Evolutionary conservation across 2,329 filamentous ascomycete species (phyloP), one percentile per base, ranked within the genome.

Genomic region (Achaetomium macrosporum): DNA sequence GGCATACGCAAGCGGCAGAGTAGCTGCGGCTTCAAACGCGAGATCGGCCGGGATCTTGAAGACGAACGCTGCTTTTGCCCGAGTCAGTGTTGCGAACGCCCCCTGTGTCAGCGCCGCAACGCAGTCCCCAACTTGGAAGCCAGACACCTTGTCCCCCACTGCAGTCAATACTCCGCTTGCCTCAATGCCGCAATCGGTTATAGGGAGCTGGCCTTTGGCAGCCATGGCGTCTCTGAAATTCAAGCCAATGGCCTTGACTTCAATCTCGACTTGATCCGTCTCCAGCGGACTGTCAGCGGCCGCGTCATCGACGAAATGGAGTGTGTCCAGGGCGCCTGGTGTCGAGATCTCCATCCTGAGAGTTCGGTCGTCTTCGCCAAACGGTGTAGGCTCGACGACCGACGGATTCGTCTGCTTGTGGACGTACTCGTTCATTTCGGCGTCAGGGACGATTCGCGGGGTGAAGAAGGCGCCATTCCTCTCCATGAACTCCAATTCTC

Each of bases 101-200:
- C 47, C 57, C 47, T 50, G 63, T 47, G 33, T 57, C 61, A 53
- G 7, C 1, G 48, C 46, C 9, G 63, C 57, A 3, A 68, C 62
- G 0, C 53, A 45, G 43, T 68, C 66, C 17, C 66, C 65, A 6
- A 47, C 29, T 11, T 35, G 11, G 3, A 65, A 36, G 17, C 36
- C 15, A 7, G 48, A 31, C 25, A 64, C 61, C 8, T 42, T 55
- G 3, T 49, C 10, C 15, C 64, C 64, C 7, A 62, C 55, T 9
- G 47, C 40, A 1, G 37, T 53, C 0, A 68, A 59, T 10, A 63
- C n/a, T 7, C 51, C 55, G 41, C 25, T 62, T 56, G 43, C 63
- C 54, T 60, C 57, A 45, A 59, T 58, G 16, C 65, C 65, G 19
- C 56, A 12, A 11, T 19, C n/a, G 6, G 37, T 4, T 17, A 11